A percentile compares a stretch with the other conserved stretches of the same genome.
Evolutionary conservation across 495 filamentous ascomycete species (phyloP).

Genomic region (Amorphotheca resinae): DNA sequence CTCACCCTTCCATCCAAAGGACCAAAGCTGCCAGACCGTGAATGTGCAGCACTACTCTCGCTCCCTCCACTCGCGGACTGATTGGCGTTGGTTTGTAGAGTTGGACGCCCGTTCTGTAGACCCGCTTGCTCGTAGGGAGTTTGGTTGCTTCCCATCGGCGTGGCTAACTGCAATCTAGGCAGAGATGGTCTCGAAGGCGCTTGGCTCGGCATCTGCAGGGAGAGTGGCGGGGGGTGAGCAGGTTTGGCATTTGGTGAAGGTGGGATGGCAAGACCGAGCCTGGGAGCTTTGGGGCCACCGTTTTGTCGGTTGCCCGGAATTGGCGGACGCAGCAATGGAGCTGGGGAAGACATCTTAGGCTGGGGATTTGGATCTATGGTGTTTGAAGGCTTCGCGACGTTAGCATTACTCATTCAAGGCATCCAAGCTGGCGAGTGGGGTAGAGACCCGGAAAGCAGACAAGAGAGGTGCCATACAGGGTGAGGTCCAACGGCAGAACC

Average conservation of each 20-base stretch:
- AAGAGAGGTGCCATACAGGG: no score
- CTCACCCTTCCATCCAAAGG: conserved; percentile 61
- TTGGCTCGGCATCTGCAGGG: conserved; percentile 22
- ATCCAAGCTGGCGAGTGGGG: no score
- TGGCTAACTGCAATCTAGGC: conserved; percentile 67
- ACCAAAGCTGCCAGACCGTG: conserved; percentile 60
- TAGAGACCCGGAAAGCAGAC: no score
- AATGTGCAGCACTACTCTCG: conserved; percentile 52
- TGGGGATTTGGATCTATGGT: conserved; percentile 3
- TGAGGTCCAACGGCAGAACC: no score
- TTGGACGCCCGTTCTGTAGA: conserved; percentile 37
- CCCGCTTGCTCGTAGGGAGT: conserved; percentile 46
- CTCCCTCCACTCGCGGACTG: conserved; percentile 59
- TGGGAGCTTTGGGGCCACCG: conserved; percentile 52
- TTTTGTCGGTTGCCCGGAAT: conserved; percentile 60
- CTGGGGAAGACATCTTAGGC: conserved; percentile 60
- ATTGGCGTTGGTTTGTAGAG: conserved; percentile 13
- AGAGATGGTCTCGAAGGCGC: conserved; percentile 41
- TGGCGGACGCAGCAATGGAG: conserved; percentile 71
- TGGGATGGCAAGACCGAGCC: conserved; percentile 78
- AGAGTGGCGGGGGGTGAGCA: conserved; percentile 28
- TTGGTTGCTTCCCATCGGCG: conserved; percentile 65
- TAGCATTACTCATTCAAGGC: conserved; percentile 7
- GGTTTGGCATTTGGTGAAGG: conserved; percentile 70
- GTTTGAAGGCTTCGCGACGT: conserved; percentile 7